These are phyloP conservation scores for Chlorella sp. DNA, from an alignment of 139 green algal species.

Conservation along the genomic window DNA sequence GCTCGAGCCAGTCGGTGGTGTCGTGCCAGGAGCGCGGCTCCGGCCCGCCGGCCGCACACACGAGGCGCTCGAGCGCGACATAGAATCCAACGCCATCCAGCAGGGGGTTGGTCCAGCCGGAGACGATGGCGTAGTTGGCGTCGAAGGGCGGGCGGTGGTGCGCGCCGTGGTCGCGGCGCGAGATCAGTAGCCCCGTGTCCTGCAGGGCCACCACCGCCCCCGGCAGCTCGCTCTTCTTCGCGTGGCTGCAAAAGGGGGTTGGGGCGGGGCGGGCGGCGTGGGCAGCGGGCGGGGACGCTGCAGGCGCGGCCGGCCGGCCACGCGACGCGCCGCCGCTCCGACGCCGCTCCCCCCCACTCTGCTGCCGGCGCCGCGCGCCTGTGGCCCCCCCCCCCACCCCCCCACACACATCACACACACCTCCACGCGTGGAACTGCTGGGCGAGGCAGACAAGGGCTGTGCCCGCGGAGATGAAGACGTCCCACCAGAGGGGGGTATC, in stretches of 20 bases:
- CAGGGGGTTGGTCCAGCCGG: slow-evolving; percentile 85
- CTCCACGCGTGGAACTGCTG: slow-evolving; percentile 98
- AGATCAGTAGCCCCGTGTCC: slow-evolving; percentile 81
- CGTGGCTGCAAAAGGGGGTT: slow-evolving; percentile 84
- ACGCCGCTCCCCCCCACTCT: too few relatives aligned
- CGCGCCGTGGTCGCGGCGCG: slow-evolving; percentile 80
- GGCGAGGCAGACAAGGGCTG: slow-evolving; percentile 83
- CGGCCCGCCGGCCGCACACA: slow-evolving; percentile 75
- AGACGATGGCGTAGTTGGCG: slow-evolving; percentile 98
- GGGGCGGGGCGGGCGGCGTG: too few relatives aligned
- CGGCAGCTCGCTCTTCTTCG: slow-evolving; percentile 85
- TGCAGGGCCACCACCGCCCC: slow-evolving; percentile 62
- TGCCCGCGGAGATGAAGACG: slow-evolving; percentile 73
- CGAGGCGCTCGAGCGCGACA: slow-evolving; percentile 65
- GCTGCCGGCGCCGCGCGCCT: too few relatives aligned
- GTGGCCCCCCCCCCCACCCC: too few relatives aligned
- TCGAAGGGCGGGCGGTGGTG: slow-evolving; percentile 96
- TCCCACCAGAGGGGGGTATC: slow-evolving; percentile 47
- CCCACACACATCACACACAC: background rate
- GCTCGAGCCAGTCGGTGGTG: slow-evolving; percentile 26
- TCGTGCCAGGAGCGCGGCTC: slow-evolving; percentile 91
- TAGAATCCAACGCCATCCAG: slow-evolving; percentile 87
- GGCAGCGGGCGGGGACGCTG: too few relatives aligned
- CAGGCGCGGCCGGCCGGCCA: too few relatives aligned
- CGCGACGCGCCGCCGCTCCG: too few relatives aligned